Conservation (phyloP, 495 filamentous ascomycete species). For the Penicillium cinerascens region DNA sequence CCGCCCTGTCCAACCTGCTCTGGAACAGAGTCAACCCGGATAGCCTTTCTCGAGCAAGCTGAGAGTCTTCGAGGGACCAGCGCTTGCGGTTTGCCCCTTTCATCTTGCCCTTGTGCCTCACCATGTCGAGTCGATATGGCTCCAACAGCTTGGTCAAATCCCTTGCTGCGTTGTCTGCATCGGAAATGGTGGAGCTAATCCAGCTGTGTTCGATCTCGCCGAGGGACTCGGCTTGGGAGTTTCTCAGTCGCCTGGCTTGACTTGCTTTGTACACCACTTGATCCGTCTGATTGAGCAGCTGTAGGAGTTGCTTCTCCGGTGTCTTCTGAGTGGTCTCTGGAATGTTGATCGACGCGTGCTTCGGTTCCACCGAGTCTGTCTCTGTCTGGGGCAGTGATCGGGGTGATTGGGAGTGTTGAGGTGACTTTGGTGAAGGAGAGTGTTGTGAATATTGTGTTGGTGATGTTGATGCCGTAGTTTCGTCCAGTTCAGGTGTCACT, state of each 20-base stretch:
- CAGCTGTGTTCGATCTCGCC: slow-evolving; percentile 20
- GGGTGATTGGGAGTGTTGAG: neutral
- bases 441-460: neutral
- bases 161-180: slow-evolving; percentile 4
- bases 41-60: slow-evolving; percentile 4
- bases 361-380: neutral
- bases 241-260: slow-evolving; percentile 4
- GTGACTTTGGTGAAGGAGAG: neutral
- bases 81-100: slow-evolving; percentile 10
- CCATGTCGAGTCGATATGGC: slow-evolving; percentile 5
- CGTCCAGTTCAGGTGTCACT: neutral
- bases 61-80: slow-evolving; percentile 7
- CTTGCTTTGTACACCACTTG: slow-evolving; percentile 1
- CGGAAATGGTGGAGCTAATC: slow-evolving; percentile 13
- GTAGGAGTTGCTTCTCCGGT: slow-evolving; percentile 7
- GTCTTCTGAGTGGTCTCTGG: neutral
- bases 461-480: neutral
- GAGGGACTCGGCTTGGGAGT: slow-evolving; percentile 4
- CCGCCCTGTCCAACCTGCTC: slow-evolving; percentile 6
- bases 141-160: slow-evolving; percentile 10
- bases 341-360: neutral
- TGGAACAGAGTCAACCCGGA: slow-evolving; percentile 5
- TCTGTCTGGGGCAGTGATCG: neutral
- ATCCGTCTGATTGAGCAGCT: slow-evolving; percentile 5
- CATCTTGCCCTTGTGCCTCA: slow-evolving; percentile 16